Evolutionary conservation across 2,329 filamentous ascomycete genomes (phyloP), one percentile per base, ranked within the genome.

Genomic region (Sporothrix inflata): DNA sequence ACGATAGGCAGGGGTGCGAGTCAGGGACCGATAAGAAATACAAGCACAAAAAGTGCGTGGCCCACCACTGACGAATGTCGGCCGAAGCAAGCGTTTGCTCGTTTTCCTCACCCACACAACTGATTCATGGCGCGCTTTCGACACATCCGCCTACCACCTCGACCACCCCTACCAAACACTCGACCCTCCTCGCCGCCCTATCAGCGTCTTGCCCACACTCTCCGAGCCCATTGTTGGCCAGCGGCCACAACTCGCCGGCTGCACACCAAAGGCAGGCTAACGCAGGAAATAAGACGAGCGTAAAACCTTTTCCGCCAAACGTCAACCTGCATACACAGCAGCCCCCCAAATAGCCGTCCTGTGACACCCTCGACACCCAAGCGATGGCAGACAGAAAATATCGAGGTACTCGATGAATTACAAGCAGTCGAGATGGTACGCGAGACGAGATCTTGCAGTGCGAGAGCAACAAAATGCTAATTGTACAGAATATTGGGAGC

Each of bases 291-390:
- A 30, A 6, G 49, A 27, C 8, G 67, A 47, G 68, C 68, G 68
- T 70, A 61, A 70, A 70, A 70, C 68, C 24, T 70, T 70, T 70
- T 61, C 68, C 51, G 40, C 68, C 40, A 45, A 16, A 42, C 21
- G 24, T 66, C 42, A 34, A 47, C 21, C 40, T 42, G 38, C 61
- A 65, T 47, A 30, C 61, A 65, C 21, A 11, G 21, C 61, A 27
- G 14, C 21, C 63, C 21, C 12, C 24, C 21, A 30, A n/a, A 30
- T 53, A 24, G 9, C 49, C 34, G 34, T 69, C 67, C 34, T 69
- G 67, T 69, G 67, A 69, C 51, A 69, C n/a, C 38, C 49, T 51
- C 60, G 67, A 69, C 51, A 69, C n/a, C 38, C 49, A 69, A 21
- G 8, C 12, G 11, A 19, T 27, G 42, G 42, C 42, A 4, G 16